phyloP scores from a whole-genome alignment of 495 filamentous ascomycete genomes.

The Beverwykella pulmonaria region DNA sequence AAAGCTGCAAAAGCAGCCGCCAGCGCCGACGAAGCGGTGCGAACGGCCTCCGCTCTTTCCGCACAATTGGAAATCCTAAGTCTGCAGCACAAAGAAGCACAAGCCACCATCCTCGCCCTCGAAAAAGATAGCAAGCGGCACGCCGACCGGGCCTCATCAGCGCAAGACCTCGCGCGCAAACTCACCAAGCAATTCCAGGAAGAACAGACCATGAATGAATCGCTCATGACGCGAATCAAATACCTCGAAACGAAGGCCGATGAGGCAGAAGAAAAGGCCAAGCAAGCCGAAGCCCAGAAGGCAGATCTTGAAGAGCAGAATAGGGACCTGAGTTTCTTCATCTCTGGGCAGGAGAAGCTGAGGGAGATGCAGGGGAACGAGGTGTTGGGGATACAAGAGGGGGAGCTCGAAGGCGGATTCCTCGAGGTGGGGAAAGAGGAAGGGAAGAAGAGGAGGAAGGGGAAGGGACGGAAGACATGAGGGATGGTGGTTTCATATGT shows the following conservation, averaged over 20 bases:
- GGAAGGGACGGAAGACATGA: conserved; percentile 22
- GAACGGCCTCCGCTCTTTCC: conserved; percentile 56
- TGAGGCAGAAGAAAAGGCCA: conserved; percentile 52
- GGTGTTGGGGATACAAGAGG: conserved; percentile 55
- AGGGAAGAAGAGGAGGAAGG: conserved; percentile 53
- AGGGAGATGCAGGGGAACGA: conserved; percentile 68
- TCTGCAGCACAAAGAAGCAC: conserved; percentile 55
- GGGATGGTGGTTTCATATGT: background rate
- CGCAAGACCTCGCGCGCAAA: conserved; percentile 71
- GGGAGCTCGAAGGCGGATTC: conserved; percentile 58
- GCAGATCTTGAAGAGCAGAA: conserved; percentile 77
- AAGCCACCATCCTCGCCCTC: conserved; percentile 63
- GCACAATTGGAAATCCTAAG: conserved; percentile 58
- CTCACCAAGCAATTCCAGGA: conserved; percentile 80
- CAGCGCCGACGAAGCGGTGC: conserved; percentile 63
- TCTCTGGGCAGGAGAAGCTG: conserved; percentile 79
- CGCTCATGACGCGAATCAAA: conserved; percentile 74
- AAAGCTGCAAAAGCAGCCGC: conserved; percentile 77
- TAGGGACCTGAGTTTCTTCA: conserved; percentile 87
- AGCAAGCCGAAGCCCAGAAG: conserved; percentile 61
- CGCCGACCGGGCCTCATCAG: conserved; percentile 67
- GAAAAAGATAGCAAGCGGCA: conserved; percentile 73
- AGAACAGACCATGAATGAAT: conserved; percentile 81
- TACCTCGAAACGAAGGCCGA: conserved; percentile 55
- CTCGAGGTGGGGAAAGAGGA: conserved; percentile 52